Conservation (phyloP, 1,139 yeast species). For the Hansenula lynferdii region DNA sequence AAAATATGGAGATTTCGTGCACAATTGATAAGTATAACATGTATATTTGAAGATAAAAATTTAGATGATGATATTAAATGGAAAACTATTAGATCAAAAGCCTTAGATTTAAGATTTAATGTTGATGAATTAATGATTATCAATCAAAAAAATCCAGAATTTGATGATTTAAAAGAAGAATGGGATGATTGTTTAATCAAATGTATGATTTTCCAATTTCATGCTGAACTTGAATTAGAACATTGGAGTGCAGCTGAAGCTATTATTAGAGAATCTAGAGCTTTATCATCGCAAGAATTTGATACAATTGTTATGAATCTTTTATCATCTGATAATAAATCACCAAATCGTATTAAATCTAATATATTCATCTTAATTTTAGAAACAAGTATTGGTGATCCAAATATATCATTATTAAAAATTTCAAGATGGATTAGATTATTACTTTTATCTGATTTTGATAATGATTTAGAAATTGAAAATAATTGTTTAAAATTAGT, state of each 20-base stretch:
- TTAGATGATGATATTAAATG: slow-evolving; percentile 8
- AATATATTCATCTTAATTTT: slow-evolving; percentile 7
- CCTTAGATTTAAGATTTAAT: slow-evolving; percentile 11
- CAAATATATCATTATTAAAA: slow-evolving; percentile 4
- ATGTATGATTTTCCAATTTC: slow-evolving; percentile 16
- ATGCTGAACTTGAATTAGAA: slow-evolving; percentile 15
- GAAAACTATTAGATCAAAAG: slow-evolving; percentile 9
- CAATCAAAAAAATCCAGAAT: slow-evolving; percentile 7
- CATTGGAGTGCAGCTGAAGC: slow-evolving; percentile 11
- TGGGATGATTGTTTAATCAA: slow-evolving; percentile 14
- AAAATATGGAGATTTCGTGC: slow-evolving; percentile 18
- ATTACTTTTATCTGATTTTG: slow-evolving; percentile 9
- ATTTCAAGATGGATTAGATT: slow-evolving; percentile 19
- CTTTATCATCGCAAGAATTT: slow-evolving; percentile 8
- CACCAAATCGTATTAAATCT: slow-evolving; percentile 6
- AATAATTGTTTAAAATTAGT: slow-evolving; percentile 6
- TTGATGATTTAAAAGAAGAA: slow-evolving; percentile 6
- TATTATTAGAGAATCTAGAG: slow-evolving; percentile 11
- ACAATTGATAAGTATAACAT: slow-evolving; percentile 12
- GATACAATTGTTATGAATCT: slow-evolving; percentile 15
- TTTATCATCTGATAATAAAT: slow-evolving; percentile 4
- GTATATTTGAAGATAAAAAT: slow-evolving; percentile 8
- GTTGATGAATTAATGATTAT: slow-evolving; percentile 16
- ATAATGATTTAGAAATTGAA: slow-evolving; percentile 3
- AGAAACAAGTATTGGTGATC: slow-evolving; percentile 9